These are phyloP conservation scores for Skeletonema costatum DNA, from an alignment of 108 stramenopile genomes.

Conservation along the genomic window DNA sequence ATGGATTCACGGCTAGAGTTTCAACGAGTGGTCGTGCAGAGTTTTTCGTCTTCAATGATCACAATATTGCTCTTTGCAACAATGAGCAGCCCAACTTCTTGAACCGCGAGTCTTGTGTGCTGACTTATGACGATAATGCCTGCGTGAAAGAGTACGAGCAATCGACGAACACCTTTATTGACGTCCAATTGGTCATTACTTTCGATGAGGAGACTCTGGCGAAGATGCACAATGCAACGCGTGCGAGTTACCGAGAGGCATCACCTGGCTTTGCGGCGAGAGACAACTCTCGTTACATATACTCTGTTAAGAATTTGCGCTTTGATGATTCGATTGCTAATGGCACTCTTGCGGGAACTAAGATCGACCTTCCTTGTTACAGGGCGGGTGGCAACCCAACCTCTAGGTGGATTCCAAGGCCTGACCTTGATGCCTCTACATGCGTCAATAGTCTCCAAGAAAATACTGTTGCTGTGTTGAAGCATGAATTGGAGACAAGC, in stretches of 20 bases:
- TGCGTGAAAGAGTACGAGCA: slow-evolving; percentile 21
- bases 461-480: slow-evolving; percentile 11
- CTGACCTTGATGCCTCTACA: slow-evolving; percentile 21
- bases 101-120: slow-evolving; percentile 35
- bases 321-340: slow-evolving; percentile 36
- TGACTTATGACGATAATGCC: slow-evolving; percentile 34
- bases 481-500: slow-evolving; percentile 22
- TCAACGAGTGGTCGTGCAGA: background rate
- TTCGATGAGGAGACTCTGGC: slow-evolving; percentile 37
- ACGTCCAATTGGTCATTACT: slow-evolving; percentile 40
- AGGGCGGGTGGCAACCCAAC: slow-evolving; percentile 14
- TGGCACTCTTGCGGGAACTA: slow-evolving; percentile 10
- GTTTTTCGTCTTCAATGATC: slow-evolving; percentile 32
- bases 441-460: slow-evolving; percentile 33
- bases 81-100: slow-evolving; percentile 48
- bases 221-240: slow-evolving; percentile 12
- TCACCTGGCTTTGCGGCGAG: background rate
- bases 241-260: slow-evolving; percentile 1
- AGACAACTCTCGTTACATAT: slow-evolving; percentile 23
- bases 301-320: slow-evolving; percentile 25
- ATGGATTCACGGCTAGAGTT: slow-evolving; percentile 19
- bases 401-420: slow-evolving; percentile 42
- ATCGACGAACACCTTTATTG: slow-evolving; percentile 1
- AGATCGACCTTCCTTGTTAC: slow-evolving; percentile 22
- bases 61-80: slow-evolving; percentile 45